Evolutionary conservation across 2,329 filamentous ascomycete species (phyloP).

Genomic region (Talaromyces amestolkiae): DNA sequence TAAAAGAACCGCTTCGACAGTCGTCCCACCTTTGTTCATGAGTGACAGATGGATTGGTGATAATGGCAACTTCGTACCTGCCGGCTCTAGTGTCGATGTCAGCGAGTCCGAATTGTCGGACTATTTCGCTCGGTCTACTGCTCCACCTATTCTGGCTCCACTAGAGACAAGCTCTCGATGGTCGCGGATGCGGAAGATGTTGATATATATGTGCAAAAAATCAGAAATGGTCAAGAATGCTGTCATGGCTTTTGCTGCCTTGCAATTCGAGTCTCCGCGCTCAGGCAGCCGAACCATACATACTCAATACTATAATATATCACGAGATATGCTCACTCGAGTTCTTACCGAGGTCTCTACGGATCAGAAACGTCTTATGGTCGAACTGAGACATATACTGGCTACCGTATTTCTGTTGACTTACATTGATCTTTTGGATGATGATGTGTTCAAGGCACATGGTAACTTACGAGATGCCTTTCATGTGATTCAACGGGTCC

Average conservation of each 20-base stretch:
- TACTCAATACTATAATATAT: slow-evolving; percentile 30
- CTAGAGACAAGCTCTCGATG: slow-evolving; percentile 55
- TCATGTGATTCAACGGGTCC: slow-evolving; percentile 44
- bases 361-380: slow-evolving; percentile 7
- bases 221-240: slow-evolving; percentile 50
- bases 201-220: slow-evolving; percentile 49
- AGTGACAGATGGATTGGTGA: background rate
- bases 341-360: slow-evolving; percentile 14
- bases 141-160: slow-evolving; percentile 40
- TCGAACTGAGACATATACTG: slow-evolving; percentile 44
- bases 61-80: background rate
- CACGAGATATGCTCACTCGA: slow-evolving; percentile 27
- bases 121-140: slow-evolving; percentile 13
- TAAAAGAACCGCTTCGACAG: background rate
- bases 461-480: slow-evolving; percentile 53
- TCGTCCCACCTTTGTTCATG: background rate
- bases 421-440: slow-evolving; percentile 52
- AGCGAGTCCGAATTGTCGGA: slow-evolving; percentile 10
- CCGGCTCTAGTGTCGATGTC: background rate
- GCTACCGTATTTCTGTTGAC: slow-evolving; percentile 55
- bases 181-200: slow-evolving; percentile 50
- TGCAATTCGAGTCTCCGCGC: slow-evolving; percentile 38
- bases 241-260: slow-evolving; percentile 53
- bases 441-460: slow-evolving; percentile 48
- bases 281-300: slow-evolving; percentile 17